Evolutionary conservation across 768 basidiomycete genomes (phyloP).

Genomic region (Kwoniella sp.): DNA sequence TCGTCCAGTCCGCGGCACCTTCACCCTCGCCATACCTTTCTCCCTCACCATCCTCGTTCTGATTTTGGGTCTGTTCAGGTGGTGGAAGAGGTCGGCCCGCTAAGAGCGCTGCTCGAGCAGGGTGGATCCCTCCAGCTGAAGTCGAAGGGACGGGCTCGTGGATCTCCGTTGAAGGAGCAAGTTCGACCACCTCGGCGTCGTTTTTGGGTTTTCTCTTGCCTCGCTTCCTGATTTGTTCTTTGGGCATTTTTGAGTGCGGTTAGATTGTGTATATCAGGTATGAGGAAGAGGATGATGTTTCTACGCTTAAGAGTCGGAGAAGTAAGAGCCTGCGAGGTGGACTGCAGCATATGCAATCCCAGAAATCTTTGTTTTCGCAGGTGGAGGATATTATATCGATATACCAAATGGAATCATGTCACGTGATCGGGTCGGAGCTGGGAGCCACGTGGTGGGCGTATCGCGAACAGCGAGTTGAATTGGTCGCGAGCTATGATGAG

Average conservation of each 20-base stretch:
- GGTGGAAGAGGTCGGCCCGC: slow-evolving; percentile 16
- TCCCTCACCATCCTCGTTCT: background rate
- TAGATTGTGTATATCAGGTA: no score
- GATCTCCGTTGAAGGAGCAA: slow-evolving; percentile 8
- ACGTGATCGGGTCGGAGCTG: slow-evolving; percentile 8
- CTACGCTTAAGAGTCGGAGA: no score
- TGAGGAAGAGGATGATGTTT: no score
- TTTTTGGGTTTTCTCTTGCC: slow-evolving; percentile 50
- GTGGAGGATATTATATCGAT: slow-evolving; percentile 6
- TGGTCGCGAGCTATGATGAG: no score
- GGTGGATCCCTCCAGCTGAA: slow-evolving; percentile 35
- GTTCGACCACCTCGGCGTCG: background rate
- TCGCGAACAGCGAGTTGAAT: no score
- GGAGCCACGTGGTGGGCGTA: background rate
- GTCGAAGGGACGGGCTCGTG: slow-evolving; percentile 33
- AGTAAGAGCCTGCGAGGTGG: no score
- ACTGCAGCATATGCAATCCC: no score
- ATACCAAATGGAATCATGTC: no score
- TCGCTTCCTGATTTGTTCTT: slow-evolving; percentile 53
- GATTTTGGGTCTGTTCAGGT: background rate
- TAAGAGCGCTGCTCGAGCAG: slow-evolving; percentile 41
- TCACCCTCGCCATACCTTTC: slow-evolving; percentile 15
- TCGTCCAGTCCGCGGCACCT: slow-evolving; percentile 28
- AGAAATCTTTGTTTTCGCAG: slow-evolving; percentile 22
- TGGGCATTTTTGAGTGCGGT: slow-evolving; percentile 45